These are phyloP conservation scores for Plasmodium vinckei DNA, from an alignment of 169 alveolate genomes.

Conservation along the genomic window DNA sequence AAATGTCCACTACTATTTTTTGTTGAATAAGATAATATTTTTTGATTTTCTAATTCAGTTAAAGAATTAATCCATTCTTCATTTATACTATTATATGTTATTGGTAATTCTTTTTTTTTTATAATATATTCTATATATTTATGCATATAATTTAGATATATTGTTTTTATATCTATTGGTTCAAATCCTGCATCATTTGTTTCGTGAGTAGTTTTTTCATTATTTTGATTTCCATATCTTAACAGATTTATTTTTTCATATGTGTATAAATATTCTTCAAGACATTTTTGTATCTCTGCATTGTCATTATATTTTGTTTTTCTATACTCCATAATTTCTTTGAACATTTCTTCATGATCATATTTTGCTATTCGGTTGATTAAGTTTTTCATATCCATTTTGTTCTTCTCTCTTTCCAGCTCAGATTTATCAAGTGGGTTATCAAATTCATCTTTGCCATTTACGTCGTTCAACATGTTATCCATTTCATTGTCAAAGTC, in stretches of 20 bases:
- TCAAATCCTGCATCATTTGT: conserved; percentile 12
- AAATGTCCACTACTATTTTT: conserved; percentile 56
- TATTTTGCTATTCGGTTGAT: conserved; percentile 45
- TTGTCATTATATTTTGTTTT: conserved; percentile 52
- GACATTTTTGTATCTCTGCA: conserved; percentile 52
- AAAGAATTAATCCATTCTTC: conserved; percentile 64
- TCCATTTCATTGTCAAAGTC: too few relatives aligned
- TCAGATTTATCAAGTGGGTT: not conserved
- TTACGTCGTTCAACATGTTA: not conserved
- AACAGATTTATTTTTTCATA: conserved; percentile 46
- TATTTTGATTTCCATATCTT: conserved; percentile 10
- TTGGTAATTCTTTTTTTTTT: conserved; percentile 62
- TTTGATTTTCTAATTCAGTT: conserved; percentile 74
- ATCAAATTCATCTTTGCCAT: not conserved
- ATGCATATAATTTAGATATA: conserved; percentile 61
- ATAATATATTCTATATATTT: conserved; percentile 57
- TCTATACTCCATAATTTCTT: conserved; percentile 54
- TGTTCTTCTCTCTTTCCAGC: conserved; percentile 12
- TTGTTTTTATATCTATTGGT: conserved; percentile 59
- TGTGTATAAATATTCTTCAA: conserved; percentile 64
- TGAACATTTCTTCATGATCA: conserved; percentile 72
- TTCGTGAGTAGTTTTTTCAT: not conserved
- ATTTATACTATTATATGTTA: conserved; percentile 41
- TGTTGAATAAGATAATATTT: conserved; percentile 59
- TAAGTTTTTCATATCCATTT: conserved; percentile 32